phyloP scores from a whole-genome alignment of 2,329 filamentous ascomycete genomes.

The Raffaelea deltoideospora region DNA sequence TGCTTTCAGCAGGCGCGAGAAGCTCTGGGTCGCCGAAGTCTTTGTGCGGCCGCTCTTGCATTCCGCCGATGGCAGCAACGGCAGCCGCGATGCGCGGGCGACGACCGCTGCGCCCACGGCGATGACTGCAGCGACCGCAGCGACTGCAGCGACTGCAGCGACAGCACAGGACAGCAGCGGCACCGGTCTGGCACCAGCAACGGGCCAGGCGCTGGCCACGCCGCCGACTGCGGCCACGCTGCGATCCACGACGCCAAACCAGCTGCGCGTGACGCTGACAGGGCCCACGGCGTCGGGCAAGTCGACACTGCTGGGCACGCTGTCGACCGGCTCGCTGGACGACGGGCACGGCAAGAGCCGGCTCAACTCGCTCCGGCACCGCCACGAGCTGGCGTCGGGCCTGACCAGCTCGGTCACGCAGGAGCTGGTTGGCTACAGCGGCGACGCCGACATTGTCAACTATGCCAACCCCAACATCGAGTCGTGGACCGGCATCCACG shows the following conservation, averaged over 20 bases:
- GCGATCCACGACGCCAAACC: constrained; percentile 34
- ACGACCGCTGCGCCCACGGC: too few relatives aligned
- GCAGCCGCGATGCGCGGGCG: too few relatives aligned
- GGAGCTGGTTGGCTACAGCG: constrained; percentile 77
- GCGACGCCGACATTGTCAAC: constrained; percentile 51
- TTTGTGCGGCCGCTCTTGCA: constrained; percentile 61
- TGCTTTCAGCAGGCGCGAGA: constrained; percentile 24
- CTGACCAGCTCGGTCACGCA: constrained; percentile 91
- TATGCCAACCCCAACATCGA: constrained; percentile 77
- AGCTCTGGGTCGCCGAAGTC: constrained; percentile 80
- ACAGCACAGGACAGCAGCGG: neutral
- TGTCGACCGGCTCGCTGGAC: constrained; percentile 77
- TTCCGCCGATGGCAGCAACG: too few relatives aligned
- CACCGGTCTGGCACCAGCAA: neutral
- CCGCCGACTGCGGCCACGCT: neutral
- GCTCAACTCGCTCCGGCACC: constrained; percentile 76
- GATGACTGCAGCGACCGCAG: too few relatives aligned
- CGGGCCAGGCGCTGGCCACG: neutral
- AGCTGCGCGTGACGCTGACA: constrained; percentile 74
- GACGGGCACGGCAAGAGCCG: constrained; percentile 86
- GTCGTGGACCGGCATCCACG: constrained; percentile 90
- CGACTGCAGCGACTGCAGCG: too few relatives aligned
- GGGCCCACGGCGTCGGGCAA: constrained; percentile 88
- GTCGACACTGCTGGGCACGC: constrained; percentile 73
- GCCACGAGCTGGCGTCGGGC: constrained; percentile 82